phyloP scores from a whole-genome alignment of 805 yeast species.

The Suhomyces sp. region DNA sequence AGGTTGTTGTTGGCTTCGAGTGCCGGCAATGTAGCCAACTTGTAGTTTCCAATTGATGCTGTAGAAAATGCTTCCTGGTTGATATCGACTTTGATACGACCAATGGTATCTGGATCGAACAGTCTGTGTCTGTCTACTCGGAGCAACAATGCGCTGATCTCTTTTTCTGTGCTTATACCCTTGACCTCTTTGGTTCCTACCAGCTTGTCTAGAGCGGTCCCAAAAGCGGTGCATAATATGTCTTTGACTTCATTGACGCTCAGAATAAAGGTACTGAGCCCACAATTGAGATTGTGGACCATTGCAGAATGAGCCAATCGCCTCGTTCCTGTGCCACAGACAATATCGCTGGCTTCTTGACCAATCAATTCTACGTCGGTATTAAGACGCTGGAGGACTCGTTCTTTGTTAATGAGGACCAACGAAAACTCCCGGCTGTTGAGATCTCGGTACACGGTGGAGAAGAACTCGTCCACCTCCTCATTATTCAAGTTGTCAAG shows the following conservation, averaged over 20 bases:
- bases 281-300: constrained; percentile 8
- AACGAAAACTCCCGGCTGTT: constrained; percentile 6
- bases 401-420: background rate
- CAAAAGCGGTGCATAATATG: background rate
- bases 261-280: constrained; percentile 10
- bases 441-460: constrained; percentile 1
- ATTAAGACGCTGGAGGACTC: background rate
- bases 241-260: constrained; percentile 1
- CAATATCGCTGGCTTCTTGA: background rate
- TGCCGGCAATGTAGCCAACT: constrained; percentile 1
- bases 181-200: background rate
- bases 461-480: constrained; percentile 11
- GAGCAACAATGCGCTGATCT: background rate
- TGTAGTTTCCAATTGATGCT: background rate
- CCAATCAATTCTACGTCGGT: background rate
- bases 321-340: background rate
- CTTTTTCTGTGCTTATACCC: background rate
- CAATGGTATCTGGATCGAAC: background rate
- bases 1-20: constrained; percentile 1
- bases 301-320: constrained; percentile 1
- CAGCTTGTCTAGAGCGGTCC: background rate
- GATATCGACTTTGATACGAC: background rate
- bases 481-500: constrained; percentile 11
- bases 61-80: background rate
- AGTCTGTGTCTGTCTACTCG: background rate